phyloP scores from a whole-genome alignment of 1,139 yeast species.

The Chernovozyma aurita region DNA sequence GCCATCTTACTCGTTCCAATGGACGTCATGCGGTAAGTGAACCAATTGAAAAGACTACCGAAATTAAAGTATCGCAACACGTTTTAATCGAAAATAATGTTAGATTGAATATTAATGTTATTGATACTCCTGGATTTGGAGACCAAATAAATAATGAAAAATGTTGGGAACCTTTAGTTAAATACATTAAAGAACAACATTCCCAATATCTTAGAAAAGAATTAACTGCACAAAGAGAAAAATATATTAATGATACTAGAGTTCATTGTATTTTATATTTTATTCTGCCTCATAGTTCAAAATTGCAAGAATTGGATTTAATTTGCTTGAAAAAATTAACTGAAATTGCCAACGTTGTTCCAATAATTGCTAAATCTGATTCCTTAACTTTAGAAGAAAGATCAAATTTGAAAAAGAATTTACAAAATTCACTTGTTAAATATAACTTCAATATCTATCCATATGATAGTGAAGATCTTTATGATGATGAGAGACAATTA shows the following conservation, averaged over 20 bases:
- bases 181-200: constrained; percentile 95
- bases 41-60: constrained; percentile 84
- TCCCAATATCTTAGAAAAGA: constrained; percentile 90
- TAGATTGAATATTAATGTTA: constrained; percentile 74
- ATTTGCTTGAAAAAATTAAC: constrained; percentile 79
- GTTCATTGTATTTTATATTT: constrained; percentile 93
- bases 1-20: constrained; percentile 67
- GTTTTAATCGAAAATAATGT: constrained; percentile 79
- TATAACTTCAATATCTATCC: constrained; percentile 83
- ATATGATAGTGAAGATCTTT: constrained; percentile 69
- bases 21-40: constrained; percentile 67
- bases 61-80: constrained; percentile 72
- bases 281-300: constrained; percentile 81
- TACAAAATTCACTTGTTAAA: constrained; percentile 73
- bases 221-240: constrained; percentile 92
- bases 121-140: constrained; percentile 97
- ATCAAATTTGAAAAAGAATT: constrained; percentile 62
- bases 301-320: constrained; percentile 77
- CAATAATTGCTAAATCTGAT: constrained; percentile 92
- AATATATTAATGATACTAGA: constrained; percentile 79
- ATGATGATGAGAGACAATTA: constrained; percentile 76
- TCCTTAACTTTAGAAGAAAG: constrained; percentile 85
- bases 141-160: constrained; percentile 94
- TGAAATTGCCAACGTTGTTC: constrained; percentile 91
- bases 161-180: constrained; percentile 96